These are phyloP conservation scores for Lantana camara DNA, from an alignment of 257 asterid species.

Conservation along the genomic window DNA sequence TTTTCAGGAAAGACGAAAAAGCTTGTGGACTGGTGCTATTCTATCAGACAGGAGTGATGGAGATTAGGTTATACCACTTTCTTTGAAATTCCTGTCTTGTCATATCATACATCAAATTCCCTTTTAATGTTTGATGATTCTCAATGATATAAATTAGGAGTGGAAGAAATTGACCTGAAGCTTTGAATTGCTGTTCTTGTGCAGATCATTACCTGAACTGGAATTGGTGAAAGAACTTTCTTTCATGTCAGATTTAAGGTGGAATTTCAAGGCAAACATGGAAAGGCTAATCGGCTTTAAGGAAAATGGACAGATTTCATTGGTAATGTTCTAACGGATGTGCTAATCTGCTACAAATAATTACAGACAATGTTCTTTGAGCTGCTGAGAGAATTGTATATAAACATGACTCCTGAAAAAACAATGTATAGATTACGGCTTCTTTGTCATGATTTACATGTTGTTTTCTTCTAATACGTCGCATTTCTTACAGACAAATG, in stretches of 20 bases:
- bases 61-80: conserved; percentile 62
- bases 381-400: neutral
- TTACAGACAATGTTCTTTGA: neutral
- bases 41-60: conserved; percentile 76
- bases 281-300: conserved; percentile 65
- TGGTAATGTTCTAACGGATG: conserved; percentile 51
- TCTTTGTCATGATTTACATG: conserved; percentile 5
- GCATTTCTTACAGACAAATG: conserved; percentile 57
- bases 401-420: conserved; percentile 10
- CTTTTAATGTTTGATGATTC: conserved; percentile 13
- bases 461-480: conserved; percentile 19
- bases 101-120: conserved; percentile 18
- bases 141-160: neutral
- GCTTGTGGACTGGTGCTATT: conserved; percentile 61
- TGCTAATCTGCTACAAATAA: conserved; percentile 15
- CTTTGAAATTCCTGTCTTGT: conserved; percentile 22
- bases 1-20: conserved; percentile 52
- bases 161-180: conserved; percentile 20
- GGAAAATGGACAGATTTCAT: conserved; percentile 56
- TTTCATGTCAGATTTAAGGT: conserved; percentile 63
- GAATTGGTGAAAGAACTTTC: conserved; percentile 70
- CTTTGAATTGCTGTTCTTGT: conserved; percentile 28
- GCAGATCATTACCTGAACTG: conserved; percentile 88
- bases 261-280: conserved; percentile 81
- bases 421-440: neutral